Conservation (phyloP, 495 filamentous ascomycete genomes). For the Hypomontagnella submonticulosa region DNA sequence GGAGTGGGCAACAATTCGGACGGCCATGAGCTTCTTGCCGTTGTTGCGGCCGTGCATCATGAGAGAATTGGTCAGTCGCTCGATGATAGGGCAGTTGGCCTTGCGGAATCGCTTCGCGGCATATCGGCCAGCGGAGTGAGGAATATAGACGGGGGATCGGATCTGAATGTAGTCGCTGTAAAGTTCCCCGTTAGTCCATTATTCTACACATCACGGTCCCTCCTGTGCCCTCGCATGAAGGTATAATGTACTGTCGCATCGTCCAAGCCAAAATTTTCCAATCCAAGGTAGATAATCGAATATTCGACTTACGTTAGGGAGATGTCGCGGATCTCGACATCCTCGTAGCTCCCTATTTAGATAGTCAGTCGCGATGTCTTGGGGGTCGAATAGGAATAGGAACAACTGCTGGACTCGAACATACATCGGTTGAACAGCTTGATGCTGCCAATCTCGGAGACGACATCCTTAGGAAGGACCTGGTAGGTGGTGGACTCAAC, state of each 20-base stretch:
- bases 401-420: constrained; percentile 35
- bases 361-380: constrained; percentile 45
- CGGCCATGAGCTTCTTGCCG: constrained; percentile 99
- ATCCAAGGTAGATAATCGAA: constrained; percentile 20
- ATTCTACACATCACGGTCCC: constrained; percentile 10
- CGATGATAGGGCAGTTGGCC: constrained; percentile 99
- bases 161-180: constrained; percentile 99
- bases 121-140: constrained; percentile 98
- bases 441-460: constrained; percentile 86
- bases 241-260: constrained; percentile 24
- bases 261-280: constrained; percentile 9
- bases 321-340: constrained; percentile 99
- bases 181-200: constrained; percentile 59
- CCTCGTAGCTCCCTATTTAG: constrained; percentile 82
- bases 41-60: constrained; percentile 99
- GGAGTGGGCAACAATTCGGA: constrained; percentile 97
- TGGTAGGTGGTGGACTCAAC: constrained; percentile 79
- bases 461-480: constrained; percentile 95
- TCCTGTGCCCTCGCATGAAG: constrained; percentile 11
- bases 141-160: constrained; percentile 96
- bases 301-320: constrained; percentile 89
- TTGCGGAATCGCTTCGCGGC: constrained; percentile 99
- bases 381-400: constrained; percentile 9
- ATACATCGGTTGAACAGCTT: constrained; percentile 86
- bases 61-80: constrained; percentile 99